Evolutionary conservation across 805 yeast genomes (phyloP).

Genomic region (Spathaspora sp.): DNA sequence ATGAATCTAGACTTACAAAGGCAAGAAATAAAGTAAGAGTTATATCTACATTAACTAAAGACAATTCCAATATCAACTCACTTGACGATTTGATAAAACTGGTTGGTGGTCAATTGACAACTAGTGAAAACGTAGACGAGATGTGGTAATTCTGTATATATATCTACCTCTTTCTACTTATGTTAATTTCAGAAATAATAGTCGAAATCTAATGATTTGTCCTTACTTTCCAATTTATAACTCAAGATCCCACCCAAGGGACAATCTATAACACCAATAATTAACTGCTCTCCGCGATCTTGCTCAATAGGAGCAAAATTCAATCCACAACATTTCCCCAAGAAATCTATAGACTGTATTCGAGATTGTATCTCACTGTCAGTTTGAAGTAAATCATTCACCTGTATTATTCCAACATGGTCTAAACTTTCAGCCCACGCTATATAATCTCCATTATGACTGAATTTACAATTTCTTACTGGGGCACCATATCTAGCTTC

Average conservation of each 20-base stretch:
- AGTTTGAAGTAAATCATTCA: slow-evolving; percentile 23
- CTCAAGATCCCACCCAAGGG: slow-evolving; percentile 56
- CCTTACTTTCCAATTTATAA: slow-evolving; percentile 35
- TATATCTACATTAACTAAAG: slow-evolving; percentile 34
- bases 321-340: slow-evolving; percentile 59
- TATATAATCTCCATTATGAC: slow-evolving; percentile 40
- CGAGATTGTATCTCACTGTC: slow-evolving; percentile 7
- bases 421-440: slow-evolving; percentile 60
- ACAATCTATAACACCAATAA: slow-evolving; percentile 53
- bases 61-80: slow-evolving; percentile 23
- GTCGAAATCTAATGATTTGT: slow-evolving; percentile 39
- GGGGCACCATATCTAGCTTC: slow-evolving; percentile 39
- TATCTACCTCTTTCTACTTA: background rate
- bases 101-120: slow-evolving; percentile 35
- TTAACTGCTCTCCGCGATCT: slow-evolving; percentile 44
- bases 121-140: slow-evolving; percentile 35
- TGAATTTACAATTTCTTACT: slow-evolving; percentile 50
- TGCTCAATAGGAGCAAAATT: slow-evolving; percentile 41
- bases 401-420: slow-evolving; percentile 48
- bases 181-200: slow-evolving; percentile 18
- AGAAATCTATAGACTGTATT: slow-evolving; percentile 48
- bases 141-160: slow-evolving; percentile 33
- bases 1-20: slow-evolving; percentile 49
- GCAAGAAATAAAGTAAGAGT: slow-evolving; percentile 62
- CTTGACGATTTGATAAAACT: slow-evolving; percentile 31